Evolutionary conservation across 768 basidiomycete genomes (phyloP).

Genomic region (Agrocybe praecox): DNA sequence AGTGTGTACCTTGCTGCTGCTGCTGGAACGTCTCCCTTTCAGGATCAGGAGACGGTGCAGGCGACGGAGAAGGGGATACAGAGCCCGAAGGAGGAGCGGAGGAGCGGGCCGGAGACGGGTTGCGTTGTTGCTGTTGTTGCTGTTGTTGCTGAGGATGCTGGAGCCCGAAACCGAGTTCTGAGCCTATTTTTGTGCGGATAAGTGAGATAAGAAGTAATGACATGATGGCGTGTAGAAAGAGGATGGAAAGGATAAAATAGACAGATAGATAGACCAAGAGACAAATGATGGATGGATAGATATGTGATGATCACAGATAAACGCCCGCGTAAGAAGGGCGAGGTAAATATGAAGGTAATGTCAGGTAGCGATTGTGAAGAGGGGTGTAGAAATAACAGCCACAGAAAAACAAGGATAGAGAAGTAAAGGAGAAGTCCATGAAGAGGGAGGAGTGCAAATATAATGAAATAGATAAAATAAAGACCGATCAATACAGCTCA

Average conservation of each 20-base stretch:
- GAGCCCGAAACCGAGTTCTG: neutral
- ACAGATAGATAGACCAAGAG: neutral
- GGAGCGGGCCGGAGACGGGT: neutral
- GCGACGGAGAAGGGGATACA: neutral
- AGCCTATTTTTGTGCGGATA: neutral
- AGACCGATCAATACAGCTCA: neutral
- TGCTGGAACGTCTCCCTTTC: neutral
- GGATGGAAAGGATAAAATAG: neutral
- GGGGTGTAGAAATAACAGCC: neutral
- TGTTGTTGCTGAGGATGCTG: neutral
- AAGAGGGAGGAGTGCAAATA: neutral
- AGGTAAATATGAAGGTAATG: no score
- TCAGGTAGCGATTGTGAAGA: neutral
- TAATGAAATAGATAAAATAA: neutral
- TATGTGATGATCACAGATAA: neutral
- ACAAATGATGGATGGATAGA: neutral
- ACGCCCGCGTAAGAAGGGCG: neutral
- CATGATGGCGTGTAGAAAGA: conserved; percentile 24
- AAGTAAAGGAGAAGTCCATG: no score
- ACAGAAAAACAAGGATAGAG: no score
- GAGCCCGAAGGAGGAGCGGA: neutral
- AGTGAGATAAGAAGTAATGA: conserved; percentile 12
- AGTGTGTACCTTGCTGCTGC: neutral
- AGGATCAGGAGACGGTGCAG: neutral
- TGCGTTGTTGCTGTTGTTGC: neutral